Evolutionary conservation across 2,329 filamentous ascomycete genomes (phyloP), one percentile per base, ranked within the genome.

Genomic region (Diaporthe caulivora): DNA sequence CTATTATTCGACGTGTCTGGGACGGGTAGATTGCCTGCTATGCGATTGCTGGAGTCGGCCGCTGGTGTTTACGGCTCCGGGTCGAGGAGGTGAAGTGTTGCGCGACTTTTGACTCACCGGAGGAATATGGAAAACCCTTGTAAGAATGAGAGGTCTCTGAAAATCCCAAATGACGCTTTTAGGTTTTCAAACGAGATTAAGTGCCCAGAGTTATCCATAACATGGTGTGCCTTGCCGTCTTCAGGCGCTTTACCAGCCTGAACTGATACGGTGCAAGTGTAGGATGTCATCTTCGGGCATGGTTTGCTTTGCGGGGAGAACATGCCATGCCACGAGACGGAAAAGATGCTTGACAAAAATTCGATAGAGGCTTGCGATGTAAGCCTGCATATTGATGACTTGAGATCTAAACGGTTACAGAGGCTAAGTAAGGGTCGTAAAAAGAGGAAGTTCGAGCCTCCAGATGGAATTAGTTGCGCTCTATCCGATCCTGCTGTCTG

Each of bases 191-290:
- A 68, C 9, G 31, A 55, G 3, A 31, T n/a, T 13, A 68, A 34
- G 3, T 34, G 49, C n/a, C 64, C 64, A 0, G 4, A 29, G 34
- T 68, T 54, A 34, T 68, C 64, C 0, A 29, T 42, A 15, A 68
- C 49, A 31, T 68, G 64, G 15, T 54, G 64, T 31, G 64, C 64
- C 3, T 55, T 55, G 31, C 49, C 49, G 17, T 68, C 49, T 24
- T 68, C 64, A 2, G 64, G 64, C 2, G 8, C 34, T 5, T n/a
- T n/a, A n/a, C 64, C 64, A 44, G 34, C n/a, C 34, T 68, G 49
- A 34, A 42, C 53, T 11, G 64, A 68, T 17, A 55, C 49, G 24
- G 44, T 55, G 49, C 49, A 68, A 8, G 49, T 54, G 34, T 68
- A 68, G 9, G 34, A n/a, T n/a, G 17, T 31, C 64, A 68, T 29